Base-by-base conservation (phyloP, 2,329 filamentous ascomycete species). In the Colletotrichum sp. region DNA sequence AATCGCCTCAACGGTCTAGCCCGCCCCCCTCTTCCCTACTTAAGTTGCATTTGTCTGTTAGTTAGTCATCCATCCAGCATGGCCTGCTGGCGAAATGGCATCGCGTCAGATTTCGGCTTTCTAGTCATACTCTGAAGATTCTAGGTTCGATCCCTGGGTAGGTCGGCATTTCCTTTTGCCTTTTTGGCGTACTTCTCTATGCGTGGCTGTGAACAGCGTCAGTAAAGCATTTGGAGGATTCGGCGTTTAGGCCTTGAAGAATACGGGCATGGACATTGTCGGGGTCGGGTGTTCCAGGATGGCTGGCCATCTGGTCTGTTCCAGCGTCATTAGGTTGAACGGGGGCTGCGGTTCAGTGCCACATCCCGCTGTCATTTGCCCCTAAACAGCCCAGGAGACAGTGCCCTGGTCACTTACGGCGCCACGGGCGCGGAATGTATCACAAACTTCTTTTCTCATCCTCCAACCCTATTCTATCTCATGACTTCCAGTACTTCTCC, bases 41-140 rank as follows among this genome's bases (percentile, higher is more conserved):
- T 76, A 12, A 7, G 5, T 1, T 7, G 16, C 15, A 26, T 28
- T 28, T 6, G 9, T 3, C 1, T 1, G 0, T 0, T 0, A 0
- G 26, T 8, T 36, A 39, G 18, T 21, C 70, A 76, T 52, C 64
- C 49, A 34, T 24, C 28, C n/a, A 55, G 30, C 26, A 18, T 21
- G 74, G 74, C 74, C 74, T 76, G 74, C 74, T 76, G 74, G 74
- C 74, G 74, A 76, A 76, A 76, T 76, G 74, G 74, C 74, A 76
- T 76, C 74, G 74, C 74, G 74, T 76, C 74, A 76, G 64, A 76
- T 76, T 76, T 76, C 74, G 74, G 74, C 74, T 73, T 28, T 36
- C 71, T 28, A 66, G 70, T 74, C 70, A 76, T 74, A 65, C 74
- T 76, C 64, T 76, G 74, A 76, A 76, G 74, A 76, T 76, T 76